Conservation (phyloP, 176 grass and related monocot species). For the Poa annua region DNA sequence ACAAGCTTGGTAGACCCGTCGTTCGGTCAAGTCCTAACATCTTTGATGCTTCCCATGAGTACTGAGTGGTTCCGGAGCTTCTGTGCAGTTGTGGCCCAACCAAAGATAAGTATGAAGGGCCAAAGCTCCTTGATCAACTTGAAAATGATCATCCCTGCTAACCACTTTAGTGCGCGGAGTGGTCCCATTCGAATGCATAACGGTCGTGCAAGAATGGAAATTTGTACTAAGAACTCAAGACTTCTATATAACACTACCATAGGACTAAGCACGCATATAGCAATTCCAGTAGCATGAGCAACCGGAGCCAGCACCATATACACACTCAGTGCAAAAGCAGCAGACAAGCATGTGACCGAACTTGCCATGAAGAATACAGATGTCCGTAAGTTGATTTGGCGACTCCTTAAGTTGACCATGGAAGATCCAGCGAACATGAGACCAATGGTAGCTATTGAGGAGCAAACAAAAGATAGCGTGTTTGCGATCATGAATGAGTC, state of each 20-base stretch:
- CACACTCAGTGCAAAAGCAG: neutral
- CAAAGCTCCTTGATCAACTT: neutral
- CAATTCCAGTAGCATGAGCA: neutral
- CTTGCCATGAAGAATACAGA: neutral
- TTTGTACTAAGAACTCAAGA: no score
- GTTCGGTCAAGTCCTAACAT: no score
- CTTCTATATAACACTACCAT: no score
- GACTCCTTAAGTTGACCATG: neutral
- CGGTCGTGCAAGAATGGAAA: no score
- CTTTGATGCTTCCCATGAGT: no score
- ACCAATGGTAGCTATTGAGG: neutral
- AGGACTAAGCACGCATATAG: neutral
- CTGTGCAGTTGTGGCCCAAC: no score
- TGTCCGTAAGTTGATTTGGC: neutral
- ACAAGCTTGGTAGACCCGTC: no score
- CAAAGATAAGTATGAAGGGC: neutral
- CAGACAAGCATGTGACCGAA: neutral
- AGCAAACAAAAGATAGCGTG: neutral
- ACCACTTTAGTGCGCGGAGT: no score
- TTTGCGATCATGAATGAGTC: neutral
- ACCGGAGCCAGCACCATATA: neutral
- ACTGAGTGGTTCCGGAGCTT: no score
- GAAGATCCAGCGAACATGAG: neutral
- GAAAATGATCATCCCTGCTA: neutral
- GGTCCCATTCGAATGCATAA: no score